Base-by-base conservation (phyloP, 225 moss, liverwort and hornwort species). In the Physcomitrellopsis africana region DNA sequence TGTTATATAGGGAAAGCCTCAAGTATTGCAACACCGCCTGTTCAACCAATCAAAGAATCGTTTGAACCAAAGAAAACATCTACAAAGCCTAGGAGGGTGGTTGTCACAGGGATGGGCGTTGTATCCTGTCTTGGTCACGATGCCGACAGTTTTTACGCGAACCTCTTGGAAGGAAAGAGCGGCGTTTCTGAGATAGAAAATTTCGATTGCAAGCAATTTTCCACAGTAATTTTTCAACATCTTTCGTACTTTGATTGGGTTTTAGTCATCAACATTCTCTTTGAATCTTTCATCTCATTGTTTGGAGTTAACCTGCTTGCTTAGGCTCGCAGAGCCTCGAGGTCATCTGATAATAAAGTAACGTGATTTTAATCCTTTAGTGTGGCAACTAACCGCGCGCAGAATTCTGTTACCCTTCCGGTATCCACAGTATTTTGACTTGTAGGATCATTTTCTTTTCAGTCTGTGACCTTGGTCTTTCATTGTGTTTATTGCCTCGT, bases 71-170 rank as follows among this genome's bases (percentile, higher is more conserved):
- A 86, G 75, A 83, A 83, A 63, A 86, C 90, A 77, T 77, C 87
- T 17, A 90, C 91, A 3, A 93, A 90, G 88, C 81, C 80, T 27
- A 88, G 95, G 73, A 84, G 93, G 83, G 95, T 95, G 68, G 95
- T 95, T 68, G 85, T 95, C 29, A 95, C 95, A 48, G 95, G 95
- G 51, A 95, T 95, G 95, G 95, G 95, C 51, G 75, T 95, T 72
- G 91, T 90, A 71, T 92, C 95, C n/a, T 86, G 93, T 76, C 87
- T 93, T 64, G 95, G 95, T 76, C 93, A 90, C 70, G 86, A 95
- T 48, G 82, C 91, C 3, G 82, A 93, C 72, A 85, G 78, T 54
- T 95, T 89, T 69, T 93, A 95, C 76, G 85, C 88, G 47, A 95
- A 91, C 74, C 91, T 95, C 61, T 83, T 95, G 44, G 91, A 86